Conservation (phyloP, 768 basidiomycete species). For the Tylopilus plumbeoviolaceoides region DNA sequence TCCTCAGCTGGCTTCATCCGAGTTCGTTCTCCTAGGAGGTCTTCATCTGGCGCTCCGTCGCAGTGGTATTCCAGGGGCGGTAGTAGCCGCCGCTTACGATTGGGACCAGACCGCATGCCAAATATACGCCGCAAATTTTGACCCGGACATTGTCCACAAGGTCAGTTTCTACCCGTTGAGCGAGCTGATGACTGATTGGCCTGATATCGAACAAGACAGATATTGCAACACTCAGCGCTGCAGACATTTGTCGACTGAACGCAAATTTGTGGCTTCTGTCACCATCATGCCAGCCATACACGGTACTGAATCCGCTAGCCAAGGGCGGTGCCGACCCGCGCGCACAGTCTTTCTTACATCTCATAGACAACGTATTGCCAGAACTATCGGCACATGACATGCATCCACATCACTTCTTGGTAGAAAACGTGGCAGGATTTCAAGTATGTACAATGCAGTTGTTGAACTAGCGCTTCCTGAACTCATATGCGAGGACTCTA, state of each 20-base stretch:
- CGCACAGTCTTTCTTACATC: slow-evolving; percentile 70
- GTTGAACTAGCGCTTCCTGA: slow-evolving; percentile 2
- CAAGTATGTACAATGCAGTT: slow-evolving; percentile 46
- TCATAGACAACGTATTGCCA: slow-evolving; percentile 61
- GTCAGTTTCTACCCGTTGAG: slow-evolving; percentile 4
- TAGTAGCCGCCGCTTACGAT: slow-evolving; percentile 63
- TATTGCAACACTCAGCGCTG: slow-evolving; percentile 53
- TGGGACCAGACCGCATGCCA: slow-evolving; percentile 75
- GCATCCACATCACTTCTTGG: slow-evolving; percentile 57
- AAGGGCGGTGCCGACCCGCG: slow-evolving; percentile 71
- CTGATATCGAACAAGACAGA: slow-evolving; percentile 41
- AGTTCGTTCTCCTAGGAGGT: slow-evolving; percentile 54
- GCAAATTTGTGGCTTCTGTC: slow-evolving; percentile 76
- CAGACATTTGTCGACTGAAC: slow-evolving; percentile 40
- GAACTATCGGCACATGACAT: slow-evolving; percentile 40
- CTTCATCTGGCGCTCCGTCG: slow-evolving; percentile 63
- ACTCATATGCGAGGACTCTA: slow-evolving; percentile 50
- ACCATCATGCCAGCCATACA: slow-evolving; percentile 83
- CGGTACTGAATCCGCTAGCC: slow-evolving; percentile 68
- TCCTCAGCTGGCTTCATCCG: slow-evolving; percentile 1
- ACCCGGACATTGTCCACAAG: slow-evolving; percentile 40
- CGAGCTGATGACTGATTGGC: neutral
- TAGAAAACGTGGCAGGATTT: slow-evolving; percentile 84
- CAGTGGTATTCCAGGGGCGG: slow-evolving; percentile 40
- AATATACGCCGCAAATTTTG: slow-evolving; percentile 65